Evolutionary conservation across 1,139 yeast species (phyloP), one percentile per base, ranked within the genome.

Genomic region (Suhomyces atakaporum): DNA sequence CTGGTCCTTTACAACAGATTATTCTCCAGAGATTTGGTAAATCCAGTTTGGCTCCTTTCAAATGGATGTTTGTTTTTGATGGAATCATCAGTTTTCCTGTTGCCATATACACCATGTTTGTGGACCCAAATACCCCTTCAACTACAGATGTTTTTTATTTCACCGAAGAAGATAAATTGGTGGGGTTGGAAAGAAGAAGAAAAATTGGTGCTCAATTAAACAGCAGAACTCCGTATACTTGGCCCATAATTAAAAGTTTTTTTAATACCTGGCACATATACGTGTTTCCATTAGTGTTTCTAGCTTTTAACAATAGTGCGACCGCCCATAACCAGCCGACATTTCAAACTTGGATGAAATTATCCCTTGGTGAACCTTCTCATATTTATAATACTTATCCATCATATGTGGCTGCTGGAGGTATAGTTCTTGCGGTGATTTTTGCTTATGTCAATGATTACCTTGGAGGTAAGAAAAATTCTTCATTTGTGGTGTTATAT

Each of bases 301-400:
- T 18, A 18, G 20, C 20, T 8, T 18, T 6, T 18, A 18, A 18
- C 8, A 18, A 18, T 8, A 6, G 20, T 18, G 20, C 20, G 8
- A 46, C 66, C 16, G 75, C 77, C 10, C 51, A 33, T 13, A 22
- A 54, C 7, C 77, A 73, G 46, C 79, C 79, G 1, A 65, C 79
- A 0, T 74, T 76, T 50, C 70, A 74, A 36, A 58, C 70, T 8
- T 77, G 80, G 79, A 72, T 77, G 67, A 76, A 75, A 49, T 35
- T 47, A 8, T 58, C 54, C 11, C 51, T 73, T 35, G 53, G 63
- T 14, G 54, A 70, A 34, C 54, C 71, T 0, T 59, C 75, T 0
- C 52, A 53, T 8, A 50, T 57, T 18, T 76, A 75, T 51, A 75
- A 76, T 46, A 65, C 65, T 7, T 73, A 64, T 40, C 81, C 81